Base-by-base conservation (phyloP, 208 protist genomes). In the Trypanosoma scelopori region DNA sequence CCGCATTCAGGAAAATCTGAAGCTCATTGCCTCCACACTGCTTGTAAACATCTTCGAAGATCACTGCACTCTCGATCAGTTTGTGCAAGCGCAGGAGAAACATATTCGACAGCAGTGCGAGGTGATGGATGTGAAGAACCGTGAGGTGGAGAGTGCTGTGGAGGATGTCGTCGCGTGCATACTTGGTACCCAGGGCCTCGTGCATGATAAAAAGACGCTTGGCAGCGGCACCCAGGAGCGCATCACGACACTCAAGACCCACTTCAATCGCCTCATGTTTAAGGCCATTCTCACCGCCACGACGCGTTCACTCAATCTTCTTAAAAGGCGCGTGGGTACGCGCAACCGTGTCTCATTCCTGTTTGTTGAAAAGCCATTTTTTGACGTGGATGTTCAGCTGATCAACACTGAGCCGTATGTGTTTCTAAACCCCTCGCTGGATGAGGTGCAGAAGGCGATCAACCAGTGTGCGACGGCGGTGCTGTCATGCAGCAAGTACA, bases 401-500 rank as follows among this genome's bases (percentile, higher is more conserved):
- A 78, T 91, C 37, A 91, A 82, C 64, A 79, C 79, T n/a, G 83
- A 97, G 61, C 97, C 96, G 11, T 89, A 93, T 66, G 81, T 99
- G 11, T 82, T 88, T 41, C 70, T 98, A n/a, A 94, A 79, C 65
- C 97, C 97, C 13, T 96, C 94, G 6, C 79, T 99, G 15, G 93
- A 98, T 60, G 93, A 98, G 65, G 87, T 98, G 35, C 97, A 98
- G 79, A 78, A 85, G 56, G 89, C 94, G n/a, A 97, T 99, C 81
- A 98, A 98, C 72, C 85, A 96, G 73, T 87, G 84, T 55, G 89
- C 88, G 32, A 93, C 86, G 22, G 85, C 89, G 12, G 74, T 99
- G 39, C 82, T 99, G 27, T 88, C 87, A 11, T 95, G 87, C 75
- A 95, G 92, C 63, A 94, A 93, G 69, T 89, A 93, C 76, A 92